Base-by-base conservation (phyloP, 768 basidiomycete species). In the Mycena rosella region DNA sequence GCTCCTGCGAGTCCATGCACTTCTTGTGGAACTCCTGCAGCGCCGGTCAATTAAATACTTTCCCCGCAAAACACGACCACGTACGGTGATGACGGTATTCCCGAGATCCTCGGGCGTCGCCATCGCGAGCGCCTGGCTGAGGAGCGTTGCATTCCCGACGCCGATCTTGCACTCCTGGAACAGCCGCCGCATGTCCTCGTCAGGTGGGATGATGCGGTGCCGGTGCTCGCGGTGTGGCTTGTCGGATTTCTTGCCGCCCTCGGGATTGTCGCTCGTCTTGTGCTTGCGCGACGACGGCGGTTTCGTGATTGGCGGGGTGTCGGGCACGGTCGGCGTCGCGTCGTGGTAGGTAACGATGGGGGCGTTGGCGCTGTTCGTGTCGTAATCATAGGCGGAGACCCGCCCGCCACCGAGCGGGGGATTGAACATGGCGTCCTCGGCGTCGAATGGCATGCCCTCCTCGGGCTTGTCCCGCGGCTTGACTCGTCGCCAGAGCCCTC, bases 91-190 rank as follows among this genome's bases (percentile, higher is more conserved):
- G 52, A 96, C 83, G 9, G 86, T 85, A 75, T 86, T 86, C 74
- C 82, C 85, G 55, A 96, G 76, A 57, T 93, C 89, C 59, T 92
- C 91, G 0, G 93, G 92, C 69, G 85, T 88, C 7, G 91, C 89
- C 56, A 86, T 87, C 0, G 85, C 84, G 59, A 96, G 80, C 1
- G 93, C 87, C 74, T 96, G 89, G 18, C 86, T 85, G 17, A 97
- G 82, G 11, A 96, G 72, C 47, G 83, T 80, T 0, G 96, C 95
- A 72, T 95, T 95, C n/a, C 92, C 92, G 61, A 86, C 86, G 4
- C 91, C 95, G 42, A 95, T 88, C 66, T 88, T 90, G 78, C 95
- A 95, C 76, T 98, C 96, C 71, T 95, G 89, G 72, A 94, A 89
- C 54, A 98, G 78, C 18, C 93, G 85, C 15, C 91, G 84, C 55